These are phyloP conservation scores for Zymoseptoria passerinii DNA, from an alignment of 2,329 filamentous ascomycete genomes.

Conservation along the genomic window DNA sequence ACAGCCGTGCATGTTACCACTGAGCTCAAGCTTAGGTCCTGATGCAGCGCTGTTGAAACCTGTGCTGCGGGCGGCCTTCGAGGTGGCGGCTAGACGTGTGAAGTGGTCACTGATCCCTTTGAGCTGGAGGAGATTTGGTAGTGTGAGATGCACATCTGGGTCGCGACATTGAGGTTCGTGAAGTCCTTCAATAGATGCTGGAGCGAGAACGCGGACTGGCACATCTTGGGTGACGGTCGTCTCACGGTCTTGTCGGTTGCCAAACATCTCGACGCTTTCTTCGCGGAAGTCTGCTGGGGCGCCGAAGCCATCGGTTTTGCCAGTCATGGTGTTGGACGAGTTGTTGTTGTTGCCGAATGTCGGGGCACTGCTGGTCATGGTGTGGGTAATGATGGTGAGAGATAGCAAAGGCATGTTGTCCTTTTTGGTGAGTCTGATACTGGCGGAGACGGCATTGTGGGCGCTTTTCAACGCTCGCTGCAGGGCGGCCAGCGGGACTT, in stretches of 20 bases:
- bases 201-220: conserved; percentile 81
- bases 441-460: conserved; percentile 68
- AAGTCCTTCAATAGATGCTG: conserved; percentile 78
- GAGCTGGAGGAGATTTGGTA: conserved; percentile 78
- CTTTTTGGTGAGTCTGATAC: conserved; percentile 86
- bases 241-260: conserved; percentile 64
- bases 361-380: conserved; percentile 46
- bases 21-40: conserved; percentile 66
- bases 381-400: conserved; percentile 78
- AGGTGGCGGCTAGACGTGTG: conserved; percentile 63
- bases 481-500: conserved; percentile 79
- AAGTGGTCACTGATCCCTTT: conserved; percentile 94
- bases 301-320: conserved; percentile 30
- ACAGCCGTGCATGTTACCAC: conserved; percentile 89
- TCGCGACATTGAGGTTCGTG: conserved; percentile 87
- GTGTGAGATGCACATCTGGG: conserved; percentile 85
- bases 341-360: not conserved
- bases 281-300: conserved; percentile 17
- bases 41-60: conserved; percentile 29
- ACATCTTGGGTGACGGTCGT: conserved; percentile 93
- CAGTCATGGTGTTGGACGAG: conserved; percentile 13
- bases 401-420: conserved; percentile 78
- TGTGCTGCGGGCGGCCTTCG: conserved; percentile 27
- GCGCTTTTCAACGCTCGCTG: conserved; percentile 90
- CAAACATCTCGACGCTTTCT: conserved; percentile 33